Evolutionary conservation across 179 eudicot species (phyloP).

Genomic region (Beta corolliflora): DNA sequence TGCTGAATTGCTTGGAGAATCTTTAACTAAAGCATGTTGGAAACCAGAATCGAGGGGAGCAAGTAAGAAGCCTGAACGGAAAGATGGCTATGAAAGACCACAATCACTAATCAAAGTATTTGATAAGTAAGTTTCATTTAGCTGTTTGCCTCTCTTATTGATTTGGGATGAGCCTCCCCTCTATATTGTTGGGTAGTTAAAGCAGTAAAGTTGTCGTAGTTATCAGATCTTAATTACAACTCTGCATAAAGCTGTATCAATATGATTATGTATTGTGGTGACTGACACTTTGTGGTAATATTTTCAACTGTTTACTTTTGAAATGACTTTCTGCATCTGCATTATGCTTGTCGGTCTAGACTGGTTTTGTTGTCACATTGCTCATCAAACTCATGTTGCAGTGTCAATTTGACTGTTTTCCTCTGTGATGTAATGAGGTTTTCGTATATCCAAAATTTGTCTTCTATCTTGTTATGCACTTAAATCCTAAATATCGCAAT

Average conservation of each 20-base stretch:
- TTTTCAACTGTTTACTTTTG: not conserved
- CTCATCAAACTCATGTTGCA: not conserved
- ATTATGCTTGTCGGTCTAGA: not conserved
- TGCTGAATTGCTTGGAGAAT: slow-evolving; percentile 71
- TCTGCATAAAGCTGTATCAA: not conserved
- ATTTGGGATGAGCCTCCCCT: not conserved
- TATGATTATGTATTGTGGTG: not conserved
- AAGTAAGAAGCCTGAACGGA: slow-evolving; percentile 45
- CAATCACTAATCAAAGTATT: slow-evolving; percentile 50
- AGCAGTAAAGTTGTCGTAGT: not conserved
- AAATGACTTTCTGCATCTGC: not conserved
- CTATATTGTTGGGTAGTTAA: not conserved
- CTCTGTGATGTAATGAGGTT: not conserved
- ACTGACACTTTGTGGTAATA: not conserved
- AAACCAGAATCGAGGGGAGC: slow-evolving; percentile 66
- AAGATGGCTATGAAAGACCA: slow-evolving; percentile 68
- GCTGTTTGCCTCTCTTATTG: slow-evolving; percentile 6
- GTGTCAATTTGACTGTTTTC: slow-evolving; percentile 6
- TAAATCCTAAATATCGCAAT: not conserved
- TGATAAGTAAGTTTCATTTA: slow-evolving; percentile 46
- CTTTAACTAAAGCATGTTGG: slow-evolving; percentile 71
- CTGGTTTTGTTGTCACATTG: not conserved
- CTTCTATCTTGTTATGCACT: not conserved
- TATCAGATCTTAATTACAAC: not conserved
- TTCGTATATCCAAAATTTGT: not conserved